These are phyloP conservation scores for Lachnellula cervina DNA, from an alignment of 2,329 filamentous ascomycete genomes.

Conservation along the genomic window DNA sequence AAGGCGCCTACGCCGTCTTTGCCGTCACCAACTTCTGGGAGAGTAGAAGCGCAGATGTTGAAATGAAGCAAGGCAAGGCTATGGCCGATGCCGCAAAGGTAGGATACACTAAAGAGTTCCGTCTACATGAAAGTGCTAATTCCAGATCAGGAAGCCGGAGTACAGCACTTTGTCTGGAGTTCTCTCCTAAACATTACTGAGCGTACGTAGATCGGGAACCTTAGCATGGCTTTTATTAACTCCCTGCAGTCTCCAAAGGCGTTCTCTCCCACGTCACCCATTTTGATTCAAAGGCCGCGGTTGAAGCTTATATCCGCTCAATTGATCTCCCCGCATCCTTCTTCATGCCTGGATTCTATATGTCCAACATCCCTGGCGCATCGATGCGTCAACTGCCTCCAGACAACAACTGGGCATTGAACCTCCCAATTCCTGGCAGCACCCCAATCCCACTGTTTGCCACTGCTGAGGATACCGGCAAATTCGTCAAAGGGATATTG, in stretches of 20 bases:
- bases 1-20: constrained; percentile 31
- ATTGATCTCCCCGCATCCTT: constrained; percentile 43
- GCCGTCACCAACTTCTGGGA: constrained; percentile 32
- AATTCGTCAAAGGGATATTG: constrained; percentile 31
- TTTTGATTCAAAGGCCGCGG: constrained; percentile 35
- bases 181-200: constrained; percentile 39
- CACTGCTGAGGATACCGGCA: constrained; percentile 33
- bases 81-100: constrained; percentile 44
- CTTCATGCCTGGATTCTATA: constrained; percentile 46
- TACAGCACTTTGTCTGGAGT: constrained; percentile 44
- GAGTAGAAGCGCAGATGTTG: constrained; percentile 36
- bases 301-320: constrained; percentile 34
- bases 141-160: constrained; percentile 34
- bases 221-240: neutral
- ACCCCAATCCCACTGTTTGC: constrained; percentile 33
- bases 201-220: constrained; percentile 27
- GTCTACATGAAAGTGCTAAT: neutral
- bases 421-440: constrained; percentile 26
- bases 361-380: constrained; percentile 42
- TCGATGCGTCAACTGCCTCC: constrained; percentile 24
- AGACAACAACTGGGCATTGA: constrained; percentile 29
- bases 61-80: constrained; percentile 43
- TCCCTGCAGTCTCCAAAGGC: constrained; percentile 36
- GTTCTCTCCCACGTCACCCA: constrained; percentile 37
- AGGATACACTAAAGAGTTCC: neutral